A percentile compares a stretch with the other conserved stretches of the same genome.
phyloP scores from a whole-genome alignment of 2,329 filamentous ascomycete genomes.

The Thermothelomyces thermophilus region DNA sequence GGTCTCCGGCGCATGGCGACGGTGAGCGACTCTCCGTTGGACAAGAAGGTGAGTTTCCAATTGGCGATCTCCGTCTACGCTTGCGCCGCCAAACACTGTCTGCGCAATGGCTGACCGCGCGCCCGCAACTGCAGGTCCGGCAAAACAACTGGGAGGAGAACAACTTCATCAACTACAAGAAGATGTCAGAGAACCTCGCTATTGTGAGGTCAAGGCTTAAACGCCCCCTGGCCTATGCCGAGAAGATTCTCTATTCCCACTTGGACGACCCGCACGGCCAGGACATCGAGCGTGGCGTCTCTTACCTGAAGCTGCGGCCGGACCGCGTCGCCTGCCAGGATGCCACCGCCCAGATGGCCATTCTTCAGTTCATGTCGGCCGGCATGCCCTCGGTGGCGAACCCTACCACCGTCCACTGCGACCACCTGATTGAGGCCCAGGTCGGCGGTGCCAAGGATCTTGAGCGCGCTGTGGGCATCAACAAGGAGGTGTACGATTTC shows the following conservation, averaged over 20 bases:
- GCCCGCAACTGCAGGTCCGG: constrained; percentile 51
- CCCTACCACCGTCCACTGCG: constrained; percentile 93
- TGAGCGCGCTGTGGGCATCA: constrained; percentile 81
- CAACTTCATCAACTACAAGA: constrained; percentile 99
- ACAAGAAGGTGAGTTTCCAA: constrained; percentile 64
- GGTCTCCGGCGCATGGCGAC: constrained; percentile 72
- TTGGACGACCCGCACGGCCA: constrained; percentile 94
- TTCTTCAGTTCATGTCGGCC: constrained; percentile 98
- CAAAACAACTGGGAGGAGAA: constrained; percentile 90
- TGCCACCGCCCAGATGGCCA: constrained; percentile 99
- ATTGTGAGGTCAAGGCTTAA: constrained; percentile 84
- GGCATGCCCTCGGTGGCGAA: constrained; percentile 94
- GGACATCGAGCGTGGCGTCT: constrained; percentile 91
- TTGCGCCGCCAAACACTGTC: not conserved
- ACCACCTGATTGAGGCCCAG: constrained; percentile 98
- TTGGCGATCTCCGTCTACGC: not conserved
- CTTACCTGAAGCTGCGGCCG: constrained; percentile 92
- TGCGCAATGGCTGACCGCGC: constrained; percentile 16
- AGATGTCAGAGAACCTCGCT: constrained; percentile 62
- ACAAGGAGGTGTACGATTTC: constrained; percentile 99
- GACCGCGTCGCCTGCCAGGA: constrained; percentile 99
- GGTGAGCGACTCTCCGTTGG: constrained; percentile 76
- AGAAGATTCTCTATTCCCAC: constrained; percentile 99
- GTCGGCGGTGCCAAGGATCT: constrained; percentile 90
- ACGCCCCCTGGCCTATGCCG: constrained; percentile 86